These are phyloP conservation scores for Neolentinus lepideus DNA, from an alignment of 1,284 basidiomycete species.

Conservation along the genomic window DNA sequence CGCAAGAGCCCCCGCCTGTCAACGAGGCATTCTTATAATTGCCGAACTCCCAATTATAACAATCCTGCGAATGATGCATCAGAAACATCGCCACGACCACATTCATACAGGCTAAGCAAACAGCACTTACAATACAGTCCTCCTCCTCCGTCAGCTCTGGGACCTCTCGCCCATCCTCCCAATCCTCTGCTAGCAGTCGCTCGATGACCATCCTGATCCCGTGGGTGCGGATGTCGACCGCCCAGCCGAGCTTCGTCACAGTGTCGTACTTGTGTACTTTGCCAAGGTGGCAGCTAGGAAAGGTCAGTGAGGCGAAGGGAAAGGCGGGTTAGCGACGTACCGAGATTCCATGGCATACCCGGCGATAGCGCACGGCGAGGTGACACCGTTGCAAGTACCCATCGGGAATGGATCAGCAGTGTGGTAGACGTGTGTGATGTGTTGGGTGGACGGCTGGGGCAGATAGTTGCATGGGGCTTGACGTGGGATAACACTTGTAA, in stretches of 20 bases:
- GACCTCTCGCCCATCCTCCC: slow-evolving; percentile 29
- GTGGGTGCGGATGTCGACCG: slow-evolving; percentile 77
- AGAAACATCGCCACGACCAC: too few species aligned
- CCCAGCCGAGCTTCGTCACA: slow-evolving; percentile 79
- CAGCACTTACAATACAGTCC: slow-evolving; percentile 29
- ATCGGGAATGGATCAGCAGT: slow-evolving; percentile 84
- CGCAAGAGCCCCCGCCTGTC: background rate
- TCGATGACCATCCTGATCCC: slow-evolving; percentile 74
- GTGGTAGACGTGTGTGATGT: slow-evolving; percentile 80
- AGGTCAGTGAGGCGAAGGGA: background rate
- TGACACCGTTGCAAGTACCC: slow-evolving; percentile 74
- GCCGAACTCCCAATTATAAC: background rate
- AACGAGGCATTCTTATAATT: background rate
- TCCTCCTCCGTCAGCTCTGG: slow-evolving; percentile 24
- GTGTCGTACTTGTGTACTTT: slow-evolving; percentile 79
- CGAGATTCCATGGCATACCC: slow-evolving; percentile 76
- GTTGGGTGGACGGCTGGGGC: slow-evolving; percentile 58
- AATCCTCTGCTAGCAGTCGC: slow-evolving; percentile 68
- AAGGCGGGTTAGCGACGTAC: slow-evolving; percentile 27
- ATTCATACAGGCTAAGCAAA: background rate
- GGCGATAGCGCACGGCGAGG: slow-evolving; percentile 64
- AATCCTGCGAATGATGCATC: background rate
- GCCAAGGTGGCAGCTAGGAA: slow-evolving; percentile 53
- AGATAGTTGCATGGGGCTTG: background rate
- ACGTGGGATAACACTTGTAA: background rate